Percentiles rank a stretch among this genome's conserved stretches.
Evolutionary conservation across 1,139 yeast species (phyloP).

Genomic region (Pichia sp.): DNA sequence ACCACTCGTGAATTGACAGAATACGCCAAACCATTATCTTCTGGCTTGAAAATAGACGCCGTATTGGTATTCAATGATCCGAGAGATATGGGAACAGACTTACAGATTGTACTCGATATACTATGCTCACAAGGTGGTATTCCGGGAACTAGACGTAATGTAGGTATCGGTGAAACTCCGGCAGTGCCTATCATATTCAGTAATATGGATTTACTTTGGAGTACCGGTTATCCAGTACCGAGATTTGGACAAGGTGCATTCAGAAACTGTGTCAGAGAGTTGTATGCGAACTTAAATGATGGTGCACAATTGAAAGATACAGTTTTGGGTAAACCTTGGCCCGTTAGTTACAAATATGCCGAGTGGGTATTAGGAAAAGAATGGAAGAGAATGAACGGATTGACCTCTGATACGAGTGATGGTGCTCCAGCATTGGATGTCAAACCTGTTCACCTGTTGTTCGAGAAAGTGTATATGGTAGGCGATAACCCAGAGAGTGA

Average conservation of each 20-base stretch:
- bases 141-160: conserved; percentile 52
- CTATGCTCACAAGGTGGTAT: conserved; percentile 58
- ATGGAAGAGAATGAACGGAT: conserved; percentile 26
- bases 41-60: conserved; percentile 55
- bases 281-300: conserved; percentile 55
- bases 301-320: conserved; percentile 41
- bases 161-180: conserved; percentile 35
- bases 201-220: conserved; percentile 86
- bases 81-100: conserved; percentile 81
- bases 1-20: conserved; percentile 38
- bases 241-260: conserved; percentile 94
- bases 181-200: conserved; percentile 76
- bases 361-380: conserved; percentile 61
- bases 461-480: conserved; percentile 71
- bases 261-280: conserved; percentile 52
- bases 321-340: conserved; percentile 83
- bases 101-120: conserved; percentile 70
- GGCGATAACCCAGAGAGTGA: conserved; percentile 96
- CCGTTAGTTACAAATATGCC: conserved; percentile 76
- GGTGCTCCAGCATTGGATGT: conserved; percentile 31
- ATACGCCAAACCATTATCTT: conserved; percentile 20
- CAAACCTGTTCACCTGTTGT: conserved; percentile 34
- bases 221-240: conserved; percentile 71
- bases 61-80: conserved; percentile 88
- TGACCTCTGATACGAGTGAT: conserved; percentile 16